phyloP scores from a whole-genome alignment of 805 yeast genomes.

The Kregervanrija fluxuum region DNA sequence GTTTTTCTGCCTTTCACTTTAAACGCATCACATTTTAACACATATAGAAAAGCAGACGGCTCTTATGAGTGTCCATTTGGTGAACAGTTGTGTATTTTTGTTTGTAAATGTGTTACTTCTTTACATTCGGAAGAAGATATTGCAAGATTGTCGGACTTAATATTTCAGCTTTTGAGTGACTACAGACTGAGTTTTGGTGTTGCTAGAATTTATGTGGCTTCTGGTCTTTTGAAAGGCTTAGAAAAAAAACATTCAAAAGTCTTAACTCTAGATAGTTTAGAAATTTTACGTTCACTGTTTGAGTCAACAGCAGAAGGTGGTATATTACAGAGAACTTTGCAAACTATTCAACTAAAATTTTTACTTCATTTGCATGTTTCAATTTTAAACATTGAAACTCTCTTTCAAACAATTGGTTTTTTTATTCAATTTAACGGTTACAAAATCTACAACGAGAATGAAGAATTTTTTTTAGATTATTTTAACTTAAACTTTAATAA shows the following conservation, averaged over 20 bases:
- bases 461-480: conserved; percentile 35
- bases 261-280: conserved; percentile 23
- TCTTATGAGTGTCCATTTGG: conserved; percentile 51
- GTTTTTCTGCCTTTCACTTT: conserved; percentile 52
- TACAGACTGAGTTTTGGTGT: conserved; percentile 57
- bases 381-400: conserved; percentile 18
- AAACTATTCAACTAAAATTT: conserved; percentile 43
- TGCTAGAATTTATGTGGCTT: conserved; percentile 51
- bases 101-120: conserved; percentile 30
- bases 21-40: conserved; percentile 53
- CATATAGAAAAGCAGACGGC: conserved; percentile 29
- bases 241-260: conserved; percentile 7
- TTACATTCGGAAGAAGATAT: conserved; percentile 16
- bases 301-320: conserved; percentile 29
- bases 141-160: conserved; percentile 17
- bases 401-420: conserved; percentile 31
- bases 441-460: conserved; percentile 26
- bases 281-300: conserved; percentile 29
- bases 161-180: conserved; percentile 41
- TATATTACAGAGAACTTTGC: conserved; percentile 42
- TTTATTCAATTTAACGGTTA: conserved; percentile 32
- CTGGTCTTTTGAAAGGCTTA: conserved; percentile 54
- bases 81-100: conserved; percentile 37
- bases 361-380: conserved; percentile 32
- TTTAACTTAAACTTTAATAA: conserved; percentile 14